Base-by-base conservation (phyloP, 2,329 filamentous ascomycete species). In the Septoria petroselini region DNA sequence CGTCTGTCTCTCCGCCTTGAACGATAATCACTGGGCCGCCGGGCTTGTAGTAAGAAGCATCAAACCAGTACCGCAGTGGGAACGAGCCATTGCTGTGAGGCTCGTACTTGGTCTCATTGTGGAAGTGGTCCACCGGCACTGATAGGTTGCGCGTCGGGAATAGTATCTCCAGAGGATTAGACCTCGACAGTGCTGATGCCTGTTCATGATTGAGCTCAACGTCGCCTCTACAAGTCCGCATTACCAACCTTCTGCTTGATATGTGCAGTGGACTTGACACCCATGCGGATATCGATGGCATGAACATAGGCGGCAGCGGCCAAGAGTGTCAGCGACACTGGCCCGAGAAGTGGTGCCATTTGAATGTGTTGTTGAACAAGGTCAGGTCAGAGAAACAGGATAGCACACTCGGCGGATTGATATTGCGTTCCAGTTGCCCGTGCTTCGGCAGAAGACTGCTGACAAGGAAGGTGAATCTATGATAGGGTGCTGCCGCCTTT, bases 11-110 rank as follows among this genome's bases (percentile, higher is more conserved):
- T 21, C 88, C 89, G 3, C 79, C 78, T 31, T 84, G 78, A 3
- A 94, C 76, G 4, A 94, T 78, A 48, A 95, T 86, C 40, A 95
- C 85, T 0, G 89, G 89, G 0, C 89, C 89, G 9, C 89, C 89
- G 0, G 78, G 71, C 64, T 83, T 77, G 71, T 94, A 94, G 71
- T 86, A 78, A 37, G 78, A 78, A 1, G 83, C 81, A 63, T 94
- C 88, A 60, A 91, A 89, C 85, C 85, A 94, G 72, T 93, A 95
- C 8, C 88, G 80, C 40, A 91, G 72, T 17, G 80, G 69, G 68
- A 89, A 95, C 1, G 71, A 78, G 19, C 68, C 83, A 58, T 85
- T 73, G 7, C 78, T 81, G 67, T 94, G 88, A 29, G 89, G 88
- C 66, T 84, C 86, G 64, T 94, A 94, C 41, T 76, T 73, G 2